Conservation (phyloP, 257 asterid species). For the Fraxinus cuspidata region DNA sequence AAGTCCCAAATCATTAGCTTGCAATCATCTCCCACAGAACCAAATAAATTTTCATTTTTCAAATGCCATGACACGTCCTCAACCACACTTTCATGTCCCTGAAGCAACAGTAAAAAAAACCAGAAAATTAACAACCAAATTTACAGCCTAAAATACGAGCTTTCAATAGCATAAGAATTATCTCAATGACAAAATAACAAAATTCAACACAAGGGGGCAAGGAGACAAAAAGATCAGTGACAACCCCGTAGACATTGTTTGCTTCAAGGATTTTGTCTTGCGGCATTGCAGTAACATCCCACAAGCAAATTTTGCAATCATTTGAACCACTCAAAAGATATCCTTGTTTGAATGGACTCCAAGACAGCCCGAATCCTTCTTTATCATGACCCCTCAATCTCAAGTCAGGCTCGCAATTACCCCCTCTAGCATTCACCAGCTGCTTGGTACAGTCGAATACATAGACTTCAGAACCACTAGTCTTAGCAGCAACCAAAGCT, state of each 20-base stretch:
- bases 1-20: slow-evolving; percentile 88
- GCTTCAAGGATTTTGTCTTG: slow-evolving; percentile 67
- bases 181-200: not conserved
- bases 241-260: slow-evolving; percentile 53
- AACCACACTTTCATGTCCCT: slow-evolving; percentile 82
- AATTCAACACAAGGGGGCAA: not conserved
- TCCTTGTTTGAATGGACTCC: slow-evolving; percentile 86
- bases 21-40: slow-evolving; percentile 98
- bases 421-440: slow-evolving; percentile 34
- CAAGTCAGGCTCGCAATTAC: slow-evolving; percentile 73
- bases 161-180: slow-evolving; percentile 1
- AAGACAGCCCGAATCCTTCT: slow-evolving; percentile 95
- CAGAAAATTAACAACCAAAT: slow-evolving; percentile 9
- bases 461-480: slow-evolving; percentile 68
- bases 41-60: slow-evolving; percentile 75
- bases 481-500: slow-evolving; percentile 82
- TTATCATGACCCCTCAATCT: slow-evolving; percentile 78
- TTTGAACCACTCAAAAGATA: slow-evolving; percentile 85
- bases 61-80: slow-evolving; percentile 93
- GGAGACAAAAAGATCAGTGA: not conserved
- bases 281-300: slow-evolving; percentile 82
- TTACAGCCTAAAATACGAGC: slow-evolving; percentile 4
- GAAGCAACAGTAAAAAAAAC: slow-evolving; percentile 19
- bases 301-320: slow-evolving; percentile 82
- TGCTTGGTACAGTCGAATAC: slow-evolving; percentile 68